Base-by-base conservation (phyloP, 2,329 filamentous ascomycete species). In the Simplicillium sp. region DNA sequence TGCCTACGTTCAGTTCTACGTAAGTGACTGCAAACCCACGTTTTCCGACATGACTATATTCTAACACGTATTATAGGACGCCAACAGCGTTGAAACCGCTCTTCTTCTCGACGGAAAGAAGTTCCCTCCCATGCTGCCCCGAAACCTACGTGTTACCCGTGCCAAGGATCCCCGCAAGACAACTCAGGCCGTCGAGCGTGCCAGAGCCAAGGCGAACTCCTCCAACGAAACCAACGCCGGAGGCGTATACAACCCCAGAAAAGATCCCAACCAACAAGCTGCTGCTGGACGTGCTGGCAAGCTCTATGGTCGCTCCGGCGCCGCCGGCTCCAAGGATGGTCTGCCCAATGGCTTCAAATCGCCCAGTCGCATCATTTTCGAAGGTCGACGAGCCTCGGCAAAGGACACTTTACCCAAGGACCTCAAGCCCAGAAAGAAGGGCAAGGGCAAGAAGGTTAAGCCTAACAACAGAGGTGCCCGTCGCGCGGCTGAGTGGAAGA, bases 1-100 rank as follows among this genome's bases (percentile, higher is more conserved):
- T 56, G 94, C 94, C 46, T 98, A 98, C 55, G 90, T 98, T 13
- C 92, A 98, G 57, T 98, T 98, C 64, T 78, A 82, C 55, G 78
- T 80, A 53, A 66, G 68, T 61, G 13, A 14, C 36, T 14, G 7
- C 5, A 3, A 9, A 6, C 6, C 9, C 20, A 18, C 25, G 34
- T 13, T 20, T 9, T 14, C 38, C 28, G 17, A 41, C 37, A 29
- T 37, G 36, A 36, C 32, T 38, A 16, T 31, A 45, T 50, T 55
- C 47, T 55, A 43, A 37, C 34, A 25, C 28, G 37, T 42, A 13
- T 29, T n/a, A 31, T 52, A 82, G 69, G 87, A 97, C 53, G 78
- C 73, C 47, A 96, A 94, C 53, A 72, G 82, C 35, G 90, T 98
- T 36, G 92, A 98, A 62, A 77, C 84, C n/a, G 92, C 92, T 2